phyloP scores from a whole-genome alignment of 2,329 filamentous ascomycete genomes.

The Aureobasidium sp. region DNA sequence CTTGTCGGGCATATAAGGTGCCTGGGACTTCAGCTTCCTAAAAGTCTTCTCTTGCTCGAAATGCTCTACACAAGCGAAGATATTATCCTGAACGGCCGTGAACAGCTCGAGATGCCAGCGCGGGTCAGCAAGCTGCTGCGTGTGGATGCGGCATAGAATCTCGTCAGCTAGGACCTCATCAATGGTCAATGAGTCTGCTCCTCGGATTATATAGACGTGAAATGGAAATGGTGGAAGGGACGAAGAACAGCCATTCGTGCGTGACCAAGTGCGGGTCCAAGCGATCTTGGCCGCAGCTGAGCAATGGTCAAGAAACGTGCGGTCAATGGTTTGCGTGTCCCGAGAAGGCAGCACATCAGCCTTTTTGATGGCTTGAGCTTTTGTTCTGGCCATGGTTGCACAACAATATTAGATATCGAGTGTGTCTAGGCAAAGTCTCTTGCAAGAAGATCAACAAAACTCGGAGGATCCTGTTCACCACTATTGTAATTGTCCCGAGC shows the following conservation, averaged over 20 bases:
- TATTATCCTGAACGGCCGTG: background rate
- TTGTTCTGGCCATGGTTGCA: background rate
- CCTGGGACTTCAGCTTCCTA: background rate
- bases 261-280: background rate
- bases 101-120: background rate
- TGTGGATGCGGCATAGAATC: background rate
- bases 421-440: background rate
- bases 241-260: background rate
- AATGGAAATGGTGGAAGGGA: background rate
- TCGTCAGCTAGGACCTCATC: background rate
- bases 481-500: background rate
- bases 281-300: background rate
- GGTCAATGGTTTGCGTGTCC: background rate
- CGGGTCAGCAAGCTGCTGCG: background rate
- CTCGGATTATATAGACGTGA: background rate
- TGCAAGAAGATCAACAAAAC: no score
- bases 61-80: background rate
- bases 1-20: background rate
- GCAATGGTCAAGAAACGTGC: background rate
- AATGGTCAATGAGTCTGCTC: background rate
- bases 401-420: background rate
- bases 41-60: background rate
- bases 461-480: background rate
- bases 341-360: background rate
- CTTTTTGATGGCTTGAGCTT: background rate